Base-by-base conservation (phyloP, 2,329 filamentous ascomycete genomes). In the Pseudogymnoascus sp. region DNA sequence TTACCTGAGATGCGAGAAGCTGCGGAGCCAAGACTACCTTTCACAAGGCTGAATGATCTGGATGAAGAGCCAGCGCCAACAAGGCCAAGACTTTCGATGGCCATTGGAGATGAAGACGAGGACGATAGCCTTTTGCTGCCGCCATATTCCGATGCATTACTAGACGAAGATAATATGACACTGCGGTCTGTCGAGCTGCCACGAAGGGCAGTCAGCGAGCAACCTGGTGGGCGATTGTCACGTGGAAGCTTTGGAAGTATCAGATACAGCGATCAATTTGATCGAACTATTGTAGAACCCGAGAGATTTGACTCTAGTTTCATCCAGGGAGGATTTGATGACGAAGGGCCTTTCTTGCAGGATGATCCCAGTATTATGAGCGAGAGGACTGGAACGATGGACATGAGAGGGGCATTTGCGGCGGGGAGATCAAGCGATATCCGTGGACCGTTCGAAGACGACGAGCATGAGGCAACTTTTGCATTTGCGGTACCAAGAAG, bases 91-190 rank as follows among this genome's bases (percentile, higher is more conserved):
- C 73, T 86, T 62, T 85, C 83, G 5, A 71, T 87, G 27, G 80
- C 82, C 4, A 71, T 83, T 25, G 79, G 79, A 31, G 74, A 78
- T 18, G 79, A 81, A 42, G 73, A 76, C n/a, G 58, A 59, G 25
- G 71, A 73, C 63, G 71, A 72, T 40, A 73, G 72, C 62, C 75
- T 79, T 13, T 75, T 82, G 21, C 68, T 84, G 61, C 76, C 77
- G 39, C 82, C 82, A 7, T 84, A 84, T 33, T 78, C 76, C 60
- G 78, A 81, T 59, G 79, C 80, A 33, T 76, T 78, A 8, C 68
- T 87, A 25, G 83, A 86, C 61, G 82, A 85, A 27, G 81, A 84
- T 42, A 80, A 86, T 65, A 78, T 79, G 64, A 87, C 84, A 0
- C 71, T 80, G 40, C 79, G 81, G 63, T 86, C 84, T 1, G 78